phyloP scores from a whole-genome alignment of 176 grass and related monocot genomes.

The Paspalum vaginatum region DNA sequence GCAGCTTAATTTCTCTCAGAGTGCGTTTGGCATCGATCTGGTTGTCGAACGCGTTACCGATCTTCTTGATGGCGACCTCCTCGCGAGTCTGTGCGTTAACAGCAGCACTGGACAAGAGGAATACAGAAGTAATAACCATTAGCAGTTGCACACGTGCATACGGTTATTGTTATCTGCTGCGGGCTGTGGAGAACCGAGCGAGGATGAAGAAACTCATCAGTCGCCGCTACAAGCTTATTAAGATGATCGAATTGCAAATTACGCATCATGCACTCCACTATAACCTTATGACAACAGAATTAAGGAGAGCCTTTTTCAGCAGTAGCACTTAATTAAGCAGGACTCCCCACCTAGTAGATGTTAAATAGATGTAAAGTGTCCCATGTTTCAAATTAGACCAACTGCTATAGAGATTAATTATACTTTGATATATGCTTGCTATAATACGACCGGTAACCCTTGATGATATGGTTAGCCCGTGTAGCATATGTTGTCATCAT shows the following conservation, averaged over 20 bases:
- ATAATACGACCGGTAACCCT: too few relatives aligned
- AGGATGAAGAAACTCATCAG: not conserved
- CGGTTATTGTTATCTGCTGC: not conserved
- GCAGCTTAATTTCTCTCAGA: conserved; percentile 95
- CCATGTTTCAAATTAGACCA: too few relatives aligned
- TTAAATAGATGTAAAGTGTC: too few relatives aligned
- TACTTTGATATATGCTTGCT: too few relatives aligned
- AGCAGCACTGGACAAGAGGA: conserved; percentile 63
- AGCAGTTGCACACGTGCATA: not conserved
- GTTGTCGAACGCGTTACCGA: conserved; percentile 97
- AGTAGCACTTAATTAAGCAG: not conserved
- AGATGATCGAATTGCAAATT: not conserved
- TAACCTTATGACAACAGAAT: not conserved
- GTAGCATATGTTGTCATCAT: too few relatives aligned
- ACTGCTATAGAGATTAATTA: too few relatives aligned
- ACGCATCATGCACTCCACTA: not conserved
- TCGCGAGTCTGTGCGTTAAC: conserved; percentile 80
- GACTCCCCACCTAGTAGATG: too few relatives aligned
- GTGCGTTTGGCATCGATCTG: conserved; percentile 92
- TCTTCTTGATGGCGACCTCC: conserved; percentile 98
- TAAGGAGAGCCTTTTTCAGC: not conserved
- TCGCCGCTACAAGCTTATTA: not conserved
- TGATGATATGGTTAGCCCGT: too few relatives aligned
- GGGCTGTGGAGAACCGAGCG: not conserved
- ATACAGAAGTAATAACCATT: not conserved